These are phyloP conservation scores for Cornus suecica DNA, from an alignment of 148 eudicot species.

Conservation along the genomic window DNA sequence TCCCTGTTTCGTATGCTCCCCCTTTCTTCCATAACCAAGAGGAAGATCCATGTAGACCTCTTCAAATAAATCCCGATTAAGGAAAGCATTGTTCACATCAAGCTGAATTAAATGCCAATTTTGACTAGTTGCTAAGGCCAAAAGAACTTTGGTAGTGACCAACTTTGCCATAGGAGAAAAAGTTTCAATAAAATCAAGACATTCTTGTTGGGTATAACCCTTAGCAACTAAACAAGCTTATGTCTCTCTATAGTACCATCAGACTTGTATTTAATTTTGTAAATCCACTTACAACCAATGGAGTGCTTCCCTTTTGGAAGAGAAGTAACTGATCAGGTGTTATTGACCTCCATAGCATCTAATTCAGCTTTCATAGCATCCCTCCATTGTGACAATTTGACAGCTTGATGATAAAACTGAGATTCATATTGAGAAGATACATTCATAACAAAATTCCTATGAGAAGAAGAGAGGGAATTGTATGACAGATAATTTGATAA, in stretches of 20 bases:
- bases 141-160: too few species aligned
- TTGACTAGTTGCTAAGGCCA: neutral
- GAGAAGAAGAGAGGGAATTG: too few species aligned
- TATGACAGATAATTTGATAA: too few species aligned
- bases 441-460: too few species aligned
- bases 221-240: conserved; percentile 3
- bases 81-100: conserved; percentile 14
- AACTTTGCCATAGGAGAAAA: too few species aligned
- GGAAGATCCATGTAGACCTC: conserved; percentile 9
- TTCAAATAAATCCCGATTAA: conserved; percentile 4
- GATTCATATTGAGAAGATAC: too few species aligned
- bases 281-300: too few species aligned
- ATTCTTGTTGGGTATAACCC: too few species aligned
- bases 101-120: conserved; percentile 3
- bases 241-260: conserved; percentile 4
- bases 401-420: neutral
- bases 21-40: neutral
- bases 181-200: too few species aligned
- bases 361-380: neutral
- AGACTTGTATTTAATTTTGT: conserved; percentile 3
- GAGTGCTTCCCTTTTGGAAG: too few species aligned
- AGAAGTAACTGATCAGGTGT: too few species aligned
- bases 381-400: neutral
- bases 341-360: neutral
- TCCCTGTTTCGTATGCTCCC: neutral